Base-by-base conservation (phyloP, 768 basidiomycete genomes). In the Lactifluus echinatus region DNA sequence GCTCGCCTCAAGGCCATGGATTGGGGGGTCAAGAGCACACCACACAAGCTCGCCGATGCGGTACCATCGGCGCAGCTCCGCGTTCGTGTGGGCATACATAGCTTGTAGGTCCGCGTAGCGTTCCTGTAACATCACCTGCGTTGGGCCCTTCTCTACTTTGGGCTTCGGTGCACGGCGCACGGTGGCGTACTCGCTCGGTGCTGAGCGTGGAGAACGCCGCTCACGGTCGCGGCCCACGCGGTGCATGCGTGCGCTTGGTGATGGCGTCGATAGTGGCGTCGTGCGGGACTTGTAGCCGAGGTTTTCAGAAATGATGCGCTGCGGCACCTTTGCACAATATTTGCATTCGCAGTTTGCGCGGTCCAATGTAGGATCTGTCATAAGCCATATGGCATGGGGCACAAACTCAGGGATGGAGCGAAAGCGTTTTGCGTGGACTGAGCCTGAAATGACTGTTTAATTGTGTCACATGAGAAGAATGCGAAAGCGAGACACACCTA, bases 351-450 rank as follows among this genome's bases (percentile, higher is more conserved):
- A 92, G 42, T 76, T 76, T 2, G 67, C 65, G 44, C 75, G 75
- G 58, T 77, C 68, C 57, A 76, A 66, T 2, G 72, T 73, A 0
- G 72, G 65, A 57, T 87, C 83, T 7, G 73, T 73, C 68, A 84
- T 74, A 10, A 93, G 78, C 89, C 89, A 93, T 56, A 83, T 74
- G 2, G 87, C 87, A 64, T 93, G 91, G 4, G 89, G 89, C 46
- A 86, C 79, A 67, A 93, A 90, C 66, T 93, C 91, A 47, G 85
- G 85, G n/a, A 83, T 74, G 12, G 89, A 91, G 42, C 91, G 85
- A 69, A 91, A 93, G 53, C 73, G 78, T 29, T 71, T 72, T 39
- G 75, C 70, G 48, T 70, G 56, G 29, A 63, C 55, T 2, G 83
- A 83, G 71, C 71, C 70, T 75, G 19, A 21, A 14, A 24, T 19